Evolutionary conservation across 805 yeast genomes (phyloP).

Genomic region (Metschnikowia lunata): DNA sequence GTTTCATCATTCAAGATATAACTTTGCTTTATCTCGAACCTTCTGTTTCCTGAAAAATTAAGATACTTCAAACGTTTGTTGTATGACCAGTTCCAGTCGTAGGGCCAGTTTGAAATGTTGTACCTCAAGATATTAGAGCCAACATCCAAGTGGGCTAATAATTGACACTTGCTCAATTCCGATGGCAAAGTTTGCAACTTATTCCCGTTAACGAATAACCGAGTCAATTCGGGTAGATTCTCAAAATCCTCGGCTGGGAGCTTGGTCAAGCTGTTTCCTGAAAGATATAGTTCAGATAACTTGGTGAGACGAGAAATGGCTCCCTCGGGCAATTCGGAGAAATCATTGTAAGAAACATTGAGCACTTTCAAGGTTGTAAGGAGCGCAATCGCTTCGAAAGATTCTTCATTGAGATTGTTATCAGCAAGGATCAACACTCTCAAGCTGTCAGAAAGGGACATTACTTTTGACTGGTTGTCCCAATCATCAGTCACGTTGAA

Average conservation of each 20-base stretch:
- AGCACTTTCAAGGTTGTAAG: slow-evolving; percentile 55
- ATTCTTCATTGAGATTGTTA: slow-evolving; percentile 75
- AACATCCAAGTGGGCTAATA: slow-evolving; percentile 73
- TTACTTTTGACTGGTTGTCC: neutral
- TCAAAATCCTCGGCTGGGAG: slow-evolving; percentile 86
- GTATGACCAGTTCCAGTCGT: slow-evolving; percentile 97
- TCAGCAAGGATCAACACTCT: slow-evolving; percentile 67
- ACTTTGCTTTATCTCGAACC: slow-evolving; percentile 79
- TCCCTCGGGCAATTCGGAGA: slow-evolving; percentile 79
- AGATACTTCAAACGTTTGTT: slow-evolving; percentile 71
- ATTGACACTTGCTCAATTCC: slow-evolving; percentile 66
- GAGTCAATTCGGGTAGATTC: slow-evolving; percentile 49
- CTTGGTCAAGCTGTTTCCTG: slow-evolving; percentile 77
- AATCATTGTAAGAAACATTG: slow-evolving; percentile 79
- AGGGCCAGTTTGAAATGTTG: slow-evolving; percentile 89
- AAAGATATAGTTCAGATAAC: slow-evolving; percentile 63
- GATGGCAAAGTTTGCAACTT: slow-evolving; percentile 84
- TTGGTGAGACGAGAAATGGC: slow-evolving; percentile 51
- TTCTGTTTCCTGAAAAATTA: slow-evolving; percentile 87
- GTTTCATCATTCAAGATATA: slow-evolving; percentile 51
- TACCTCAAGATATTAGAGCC: slow-evolving; percentile 88
- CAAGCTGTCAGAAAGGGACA: slow-evolving; percentile 47
- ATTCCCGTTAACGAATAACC: slow-evolving; percentile 75
- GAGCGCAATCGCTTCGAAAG: slow-evolving; percentile 61
- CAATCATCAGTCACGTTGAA: neutral